These are phyloP conservation scores for Pseudotsuga menziesii DNA, from an alignment of 75 land plant genomes.

Conservation along the genomic window DNA sequence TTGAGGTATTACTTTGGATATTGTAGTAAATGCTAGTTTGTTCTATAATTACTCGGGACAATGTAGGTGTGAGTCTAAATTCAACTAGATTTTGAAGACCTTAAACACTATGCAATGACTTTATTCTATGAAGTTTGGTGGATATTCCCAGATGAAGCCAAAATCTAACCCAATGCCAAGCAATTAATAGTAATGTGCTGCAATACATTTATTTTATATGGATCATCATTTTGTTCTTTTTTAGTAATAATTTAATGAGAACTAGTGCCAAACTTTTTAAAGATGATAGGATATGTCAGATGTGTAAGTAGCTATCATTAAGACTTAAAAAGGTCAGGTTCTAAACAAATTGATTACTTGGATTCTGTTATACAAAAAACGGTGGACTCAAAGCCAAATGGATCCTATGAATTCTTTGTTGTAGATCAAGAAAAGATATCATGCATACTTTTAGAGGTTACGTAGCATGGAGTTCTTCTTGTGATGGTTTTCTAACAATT, in stretches of 20 bases:
- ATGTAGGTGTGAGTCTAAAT: too few relatives aligned
- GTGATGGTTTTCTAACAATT: background rate
- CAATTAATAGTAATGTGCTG: background rate
- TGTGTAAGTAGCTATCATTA: conserved; percentile 75
- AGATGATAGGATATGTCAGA: conserved; percentile 1
- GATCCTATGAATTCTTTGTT: conserved; percentile 28
- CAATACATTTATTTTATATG: background rate
- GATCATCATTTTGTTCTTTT: background rate
- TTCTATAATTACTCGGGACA: background rate
- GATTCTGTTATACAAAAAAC: conserved; percentile 75
- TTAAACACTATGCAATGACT: too few relatives aligned
- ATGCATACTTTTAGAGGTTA: conserved; percentile 79
- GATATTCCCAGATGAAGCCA: background rate
- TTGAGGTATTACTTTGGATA: conserved; percentile 60
- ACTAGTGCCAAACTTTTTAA: background rate
- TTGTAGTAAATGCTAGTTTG: background rate
- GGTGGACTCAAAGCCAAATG: conserved; percentile 43
- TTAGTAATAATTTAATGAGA: background rate
- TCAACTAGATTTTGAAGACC: too few relatives aligned
- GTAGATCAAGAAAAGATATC: conserved; percentile 80
- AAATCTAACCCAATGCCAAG: background rate
- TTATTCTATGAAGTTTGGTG: too few relatives aligned
- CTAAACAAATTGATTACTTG: conserved; percentile 58
- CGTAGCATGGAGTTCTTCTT: background rate
- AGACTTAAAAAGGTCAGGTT: conserved; percentile 49